Base-by-base conservation (phyloP, 805 yeast genomes). In the Yarrowia yakushimensis region DNA sequence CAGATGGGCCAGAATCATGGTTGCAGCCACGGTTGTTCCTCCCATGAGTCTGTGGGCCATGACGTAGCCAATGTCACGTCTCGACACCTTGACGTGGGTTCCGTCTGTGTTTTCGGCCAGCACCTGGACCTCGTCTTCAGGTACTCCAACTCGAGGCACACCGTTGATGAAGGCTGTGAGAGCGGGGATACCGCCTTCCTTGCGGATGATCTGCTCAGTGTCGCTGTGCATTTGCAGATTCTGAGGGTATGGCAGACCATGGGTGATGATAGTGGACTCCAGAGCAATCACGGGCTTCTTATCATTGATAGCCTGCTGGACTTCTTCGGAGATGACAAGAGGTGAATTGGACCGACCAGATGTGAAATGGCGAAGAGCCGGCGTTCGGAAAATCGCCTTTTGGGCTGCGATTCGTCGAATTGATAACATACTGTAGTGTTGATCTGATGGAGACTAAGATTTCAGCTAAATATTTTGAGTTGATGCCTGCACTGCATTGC, bases 21-120 rank as follows among this genome's bases (percentile, higher is more conserved):
- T 90, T 27, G 88, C 85, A 2, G 97, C 89, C 63, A 90, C 89
- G 0, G 97, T 90, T 1, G 97, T 91, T 7, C 97, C 97, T 9
- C 97, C 97, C 54, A 81, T 77, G n/a, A 83, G 71, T 30, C 76
- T 74, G 46, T 78, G 75, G 13, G 90, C 82, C 83, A 90, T 82
- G 2, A 87, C 83, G 66, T 79, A 79, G 0, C 93, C 86, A 31
- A 90, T 82, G 71, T 90, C 97, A 63, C 97, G 76, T 67, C 96
- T 76, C 7, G 96, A 88, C 4, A 89, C 85, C 71, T 91, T 90
- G 67, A 79, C 82, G 23, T 23, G 31, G 18, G 11, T 20, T 8
- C 25, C 43, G 7, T 34, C 27, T 30, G 70, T 65, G 54, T 68
- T 60, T 62, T 73, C 77, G 1, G 88, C 85, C 66, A 89, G 74